A percentile compares a stretch with the other conserved stretches of the same genome.
Evolutionary conservation across 2,329 filamentous ascomycete species (phyloP).

Genomic region (Chrysoporthe puriensis): DNA sequence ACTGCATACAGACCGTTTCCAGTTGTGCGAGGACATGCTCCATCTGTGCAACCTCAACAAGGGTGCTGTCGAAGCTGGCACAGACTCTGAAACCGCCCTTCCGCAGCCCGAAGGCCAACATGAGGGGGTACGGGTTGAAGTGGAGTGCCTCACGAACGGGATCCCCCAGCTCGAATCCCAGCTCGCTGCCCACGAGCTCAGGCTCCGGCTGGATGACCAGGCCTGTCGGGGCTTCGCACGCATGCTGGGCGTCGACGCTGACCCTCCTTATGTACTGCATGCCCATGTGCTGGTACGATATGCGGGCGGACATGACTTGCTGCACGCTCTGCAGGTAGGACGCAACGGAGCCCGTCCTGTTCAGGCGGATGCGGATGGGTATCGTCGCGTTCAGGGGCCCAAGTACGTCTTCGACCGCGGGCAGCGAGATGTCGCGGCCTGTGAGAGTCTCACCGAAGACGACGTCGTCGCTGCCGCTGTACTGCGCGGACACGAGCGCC

Average conservation of each 20-base stretch:
- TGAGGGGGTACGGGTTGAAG: constrained; percentile 53
- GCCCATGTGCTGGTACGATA: constrained; percentile 52
- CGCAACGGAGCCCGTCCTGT: constrained; percentile 32
- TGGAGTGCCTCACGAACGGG: constrained; percentile 35
- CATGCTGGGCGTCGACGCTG: constrained; percentile 42
- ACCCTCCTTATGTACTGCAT: constrained; percentile 51
- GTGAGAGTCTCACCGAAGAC: constrained; percentile 64
- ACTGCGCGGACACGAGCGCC: constrained; percentile 58
- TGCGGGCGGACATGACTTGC: constrained; percentile 40
- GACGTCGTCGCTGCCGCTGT: constrained; percentile 56
- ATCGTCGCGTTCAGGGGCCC: constrained; percentile 52
- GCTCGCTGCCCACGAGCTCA: constrained; percentile 23
- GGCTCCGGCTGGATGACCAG: constrained; percentile 42
- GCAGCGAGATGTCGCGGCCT: constrained; percentile 55
- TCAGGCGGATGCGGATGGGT: constrained; percentile 47
- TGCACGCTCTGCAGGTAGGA: constrained; percentile 30
- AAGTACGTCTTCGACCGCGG: constrained; percentile 57
- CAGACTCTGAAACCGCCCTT: constrained; percentile 47
- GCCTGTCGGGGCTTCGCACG: constrained; percentile 36
- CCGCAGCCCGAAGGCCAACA: constrained; percentile 49
- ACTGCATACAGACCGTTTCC: constrained; percentile 34
- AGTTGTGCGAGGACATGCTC: constrained; percentile 42
- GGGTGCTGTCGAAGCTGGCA: constrained; percentile 46
- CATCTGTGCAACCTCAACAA: constrained; percentile 43
- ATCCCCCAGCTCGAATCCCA: constrained; percentile 30